These are phyloP conservation scores for Haberlea rhodopensis DNA, from an alignment of 257 asterid species.

Conservation along the genomic window DNA sequence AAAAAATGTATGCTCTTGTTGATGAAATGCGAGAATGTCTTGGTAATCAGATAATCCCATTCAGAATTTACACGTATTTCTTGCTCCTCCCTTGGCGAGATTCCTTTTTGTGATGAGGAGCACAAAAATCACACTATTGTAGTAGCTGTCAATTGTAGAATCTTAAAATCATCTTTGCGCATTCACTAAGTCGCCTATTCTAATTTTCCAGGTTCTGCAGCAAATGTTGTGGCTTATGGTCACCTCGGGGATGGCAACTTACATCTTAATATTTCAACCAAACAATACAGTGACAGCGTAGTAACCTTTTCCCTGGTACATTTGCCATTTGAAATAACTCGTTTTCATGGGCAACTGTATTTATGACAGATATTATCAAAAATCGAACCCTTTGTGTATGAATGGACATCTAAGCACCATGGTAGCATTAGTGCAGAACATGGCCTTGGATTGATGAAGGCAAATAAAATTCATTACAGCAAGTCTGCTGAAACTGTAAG, in stretches of 20 bases:
- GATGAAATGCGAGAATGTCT: slow-evolving; percentile 79
- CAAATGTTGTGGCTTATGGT: slow-evolving; percentile 83
- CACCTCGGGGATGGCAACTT: slow-evolving; percentile 98
- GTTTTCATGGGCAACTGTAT: slow-evolving; percentile 12
- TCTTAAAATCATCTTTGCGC: slow-evolving; percentile 18
- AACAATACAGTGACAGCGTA: slow-evolving; percentile 65
- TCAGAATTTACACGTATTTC: slow-evolving; percentile 10
- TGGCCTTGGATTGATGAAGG: slow-evolving; percentile 97
- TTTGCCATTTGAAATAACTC: slow-evolving; percentile 14
- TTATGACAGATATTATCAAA: slow-evolving; percentile 61
- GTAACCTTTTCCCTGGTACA: slow-evolving; percentile 25
- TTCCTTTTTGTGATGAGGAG: not conserved
- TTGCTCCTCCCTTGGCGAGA: slow-evolving; percentile 14
- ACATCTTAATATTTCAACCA: slow-evolving; percentile 86
- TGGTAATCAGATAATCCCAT: slow-evolving; percentile 42
- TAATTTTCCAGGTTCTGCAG: slow-evolving; percentile 47
- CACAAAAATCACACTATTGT: not conserved
- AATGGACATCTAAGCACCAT: slow-evolving; percentile 92
- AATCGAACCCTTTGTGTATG: slow-evolving; percentile 93
- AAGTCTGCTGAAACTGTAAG: slow-evolving; percentile 85
- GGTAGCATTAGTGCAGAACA: slow-evolving; percentile 99
- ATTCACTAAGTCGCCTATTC: not conserved
- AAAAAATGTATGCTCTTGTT: slow-evolving; percentile 82
- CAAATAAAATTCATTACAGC: slow-evolving; percentile 87
- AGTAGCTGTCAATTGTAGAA: not conserved